Percentiles rank a stretch among this genome's conserved stretches.
Evolutionary conservation across 78 protist species (phyloP).

Genomic region (slime mould (Dictyostelium discoideum)): dicty_2.7 NC_007090.3:266501-267000

Average conservation of each 20-base stretch:
- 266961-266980: background rate
- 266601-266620: background rate
- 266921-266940: background rate
- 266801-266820: no score
- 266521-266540: slow-evolving; percentile 8
- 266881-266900: no score
- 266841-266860: no score
- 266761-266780: no score
- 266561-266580: background rate
- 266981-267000: background rate
- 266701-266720: background rate
- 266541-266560: background rate
- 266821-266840: no score
- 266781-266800: no score
- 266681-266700: background rate
- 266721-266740: no score
- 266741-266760: no score
- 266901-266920: no score
- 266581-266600: background rate
- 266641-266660: background rate
- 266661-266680: background rate
- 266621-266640: background rate
- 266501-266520: slow-evolving; percentile 1
- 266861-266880: no score
- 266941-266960: background rate